Conservation (phyloP, 257 asterid species). For the Nicotiana sylvestris region DNA sequence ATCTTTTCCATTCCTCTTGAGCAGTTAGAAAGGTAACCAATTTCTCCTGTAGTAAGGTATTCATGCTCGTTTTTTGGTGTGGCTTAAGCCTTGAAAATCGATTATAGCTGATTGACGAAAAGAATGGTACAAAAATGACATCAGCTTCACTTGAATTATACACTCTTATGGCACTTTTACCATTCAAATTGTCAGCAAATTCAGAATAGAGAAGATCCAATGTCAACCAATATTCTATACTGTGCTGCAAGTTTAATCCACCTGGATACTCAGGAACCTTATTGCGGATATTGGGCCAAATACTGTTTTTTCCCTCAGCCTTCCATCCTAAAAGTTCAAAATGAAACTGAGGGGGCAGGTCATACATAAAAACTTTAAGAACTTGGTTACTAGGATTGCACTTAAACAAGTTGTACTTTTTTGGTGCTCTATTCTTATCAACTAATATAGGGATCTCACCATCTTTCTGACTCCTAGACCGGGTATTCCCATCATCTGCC, state of each 20-base stretch:
- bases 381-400: conserved; percentile 36
- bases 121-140: conserved; percentile 79
- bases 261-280: conserved; percentile 75
- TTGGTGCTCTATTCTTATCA: conserved; percentile 5
- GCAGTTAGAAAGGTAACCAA: conserved; percentile 54
- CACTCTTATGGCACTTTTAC: conserved; percentile 59
- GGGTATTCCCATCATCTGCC: conserved; percentile 16
- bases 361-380: conserved; percentile 84
- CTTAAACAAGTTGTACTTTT: conserved; percentile 15
- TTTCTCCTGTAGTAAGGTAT: conserved; percentile 61
- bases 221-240: conserved; percentile 88
- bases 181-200: conserved; percentile 25
- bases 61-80: conserved; percentile 39
- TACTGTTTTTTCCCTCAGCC: conserved; percentile 20
- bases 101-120: conserved; percentile 73
- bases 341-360: conserved; percentile 77
- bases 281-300: conserved; percentile 69
- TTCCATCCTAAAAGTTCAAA: conserved; percentile 68
- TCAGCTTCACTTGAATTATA: conserved; percentile 77
- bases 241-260: conserved; percentile 90
- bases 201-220: conserved; percentile 73
- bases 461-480: background rate
- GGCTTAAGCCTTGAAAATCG: conserved; percentile 53
- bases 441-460: background rate
- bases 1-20: conserved; percentile 72